Evolutionary conservation across 1,139 yeast species (phyloP).

Genomic region (Zhuliangozyma blackwelliae): DNA sequence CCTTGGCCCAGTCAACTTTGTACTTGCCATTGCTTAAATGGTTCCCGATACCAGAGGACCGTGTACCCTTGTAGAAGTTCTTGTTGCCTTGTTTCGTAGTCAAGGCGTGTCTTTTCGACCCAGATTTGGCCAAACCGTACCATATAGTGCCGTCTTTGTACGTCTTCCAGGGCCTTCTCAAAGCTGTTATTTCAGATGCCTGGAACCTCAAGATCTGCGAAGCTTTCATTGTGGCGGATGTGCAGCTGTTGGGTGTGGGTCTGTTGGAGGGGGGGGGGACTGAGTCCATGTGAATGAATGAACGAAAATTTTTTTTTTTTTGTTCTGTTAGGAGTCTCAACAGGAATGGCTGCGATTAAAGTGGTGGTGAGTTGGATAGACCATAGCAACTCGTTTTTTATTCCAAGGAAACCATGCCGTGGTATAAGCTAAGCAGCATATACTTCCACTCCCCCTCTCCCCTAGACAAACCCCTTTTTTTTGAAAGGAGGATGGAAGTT

Average conservation of each 20-base stretch:
- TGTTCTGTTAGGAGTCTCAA: too few species aligned
- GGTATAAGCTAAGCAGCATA: too few species aligned
- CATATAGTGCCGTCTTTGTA: conserved; percentile 78
- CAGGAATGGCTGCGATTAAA: too few species aligned
- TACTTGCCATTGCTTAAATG: conserved; percentile 73
- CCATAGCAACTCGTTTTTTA: too few species aligned
- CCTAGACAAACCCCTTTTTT: too few species aligned
- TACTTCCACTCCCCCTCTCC: too few species aligned
- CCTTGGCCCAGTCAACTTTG: conserved; percentile 76
- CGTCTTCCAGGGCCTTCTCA: conserved; percentile 88
- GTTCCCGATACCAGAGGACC: conserved; percentile 89
- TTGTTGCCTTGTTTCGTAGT: conserved; percentile 95
- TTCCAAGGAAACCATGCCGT: too few species aligned
- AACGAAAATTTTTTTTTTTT: too few species aligned
- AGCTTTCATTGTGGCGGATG: conserved; percentile 44
- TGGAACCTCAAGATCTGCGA: conserved; percentile 50
- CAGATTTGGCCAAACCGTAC: conserved; percentile 73
- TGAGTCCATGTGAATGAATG: neutral
- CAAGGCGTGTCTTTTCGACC: conserved; percentile 79
- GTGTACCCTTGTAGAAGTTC: conserved; percentile 90
- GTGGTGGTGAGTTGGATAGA: too few species aligned
- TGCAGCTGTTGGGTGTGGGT: neutral
- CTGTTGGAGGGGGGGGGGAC: neutral
- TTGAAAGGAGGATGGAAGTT: too few species aligned
- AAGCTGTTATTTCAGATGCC: conserved; percentile 43